Conservation (phyloP, 2,329 filamentous ascomycete species). For the Ophiostoma sp. region DNA sequence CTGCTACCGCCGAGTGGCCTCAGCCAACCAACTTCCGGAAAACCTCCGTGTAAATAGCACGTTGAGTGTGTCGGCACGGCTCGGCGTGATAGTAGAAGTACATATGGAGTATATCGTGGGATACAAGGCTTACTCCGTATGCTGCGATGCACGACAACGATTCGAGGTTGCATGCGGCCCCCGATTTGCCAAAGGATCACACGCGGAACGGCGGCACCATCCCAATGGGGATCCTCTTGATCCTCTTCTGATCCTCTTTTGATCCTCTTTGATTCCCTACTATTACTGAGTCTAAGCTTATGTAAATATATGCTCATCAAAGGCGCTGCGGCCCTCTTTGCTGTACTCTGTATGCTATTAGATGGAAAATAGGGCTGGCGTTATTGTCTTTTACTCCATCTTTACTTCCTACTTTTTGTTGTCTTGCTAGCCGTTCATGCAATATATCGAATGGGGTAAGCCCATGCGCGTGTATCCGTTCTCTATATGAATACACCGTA, state of each 20-base stretch:
- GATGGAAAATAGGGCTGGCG: background rate
- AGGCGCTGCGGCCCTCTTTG: no score
- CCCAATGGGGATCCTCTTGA: background rate
- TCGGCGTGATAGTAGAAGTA: no score
- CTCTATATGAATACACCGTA: background rate
- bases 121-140: background rate
- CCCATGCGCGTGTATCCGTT: background rate
- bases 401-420: background rate
- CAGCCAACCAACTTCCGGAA: background rate
- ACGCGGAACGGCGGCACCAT: background rate
- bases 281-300: no score
- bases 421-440: background rate
- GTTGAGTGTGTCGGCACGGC: background rate
- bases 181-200: conserved; percentile 1
- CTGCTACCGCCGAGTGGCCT: background rate
- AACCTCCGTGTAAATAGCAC: background rate
- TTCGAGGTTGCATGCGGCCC: conserved; percentile 4
- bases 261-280: background rate
- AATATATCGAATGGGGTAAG: background rate
- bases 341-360: background rate
- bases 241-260: background rate
- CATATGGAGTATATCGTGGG: background rate
- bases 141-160: background rate
- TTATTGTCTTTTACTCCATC: background rate
- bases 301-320: no score